phyloP scores from a whole-genome alignment of 257 asterid species.

The Gentiana straminea region DNA sequence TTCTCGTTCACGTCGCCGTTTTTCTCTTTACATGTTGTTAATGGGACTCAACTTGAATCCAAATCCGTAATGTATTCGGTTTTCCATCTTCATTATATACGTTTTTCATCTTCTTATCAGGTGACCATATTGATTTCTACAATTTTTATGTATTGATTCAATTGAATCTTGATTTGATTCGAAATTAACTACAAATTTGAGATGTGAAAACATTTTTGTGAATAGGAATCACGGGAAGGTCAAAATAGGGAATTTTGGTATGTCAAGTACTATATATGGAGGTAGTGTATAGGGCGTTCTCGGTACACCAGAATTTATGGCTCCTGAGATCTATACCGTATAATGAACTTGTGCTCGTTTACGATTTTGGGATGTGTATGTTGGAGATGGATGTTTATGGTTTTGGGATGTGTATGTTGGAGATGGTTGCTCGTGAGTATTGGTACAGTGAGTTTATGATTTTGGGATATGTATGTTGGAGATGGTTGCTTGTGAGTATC shows the following conservation, averaged over 20 bases:
- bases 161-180: no score
- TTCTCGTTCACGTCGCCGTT: no score
- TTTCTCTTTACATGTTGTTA: no score
- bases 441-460: conserved; percentile 66
- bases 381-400: conserved; percentile 40
- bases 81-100: no score
- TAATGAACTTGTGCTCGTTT: conserved; percentile 30
- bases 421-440: conserved; percentile 56
- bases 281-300: conserved; percentile 53
- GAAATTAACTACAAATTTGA: conserved; percentile 35
- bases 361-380: no score
- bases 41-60: no score
- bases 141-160: no score
- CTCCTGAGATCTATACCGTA: conserved; percentile 85
- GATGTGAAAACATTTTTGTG: conserved; percentile 68
- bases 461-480: conserved; percentile 78
- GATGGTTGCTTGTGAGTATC: conserved; percentile 51
- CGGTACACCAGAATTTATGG: conserved; percentile 95
- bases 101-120: no score
- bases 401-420: conserved; percentile 73
- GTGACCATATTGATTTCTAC: no score
- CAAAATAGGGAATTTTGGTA: conserved; percentile 77
- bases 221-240: conserved; percentile 65
- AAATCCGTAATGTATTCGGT: no score
- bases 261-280: conserved; percentile 46